phyloP scores from a whole-genome alignment of 805 yeast genomes.

The Candida multigemmis region DNA sequence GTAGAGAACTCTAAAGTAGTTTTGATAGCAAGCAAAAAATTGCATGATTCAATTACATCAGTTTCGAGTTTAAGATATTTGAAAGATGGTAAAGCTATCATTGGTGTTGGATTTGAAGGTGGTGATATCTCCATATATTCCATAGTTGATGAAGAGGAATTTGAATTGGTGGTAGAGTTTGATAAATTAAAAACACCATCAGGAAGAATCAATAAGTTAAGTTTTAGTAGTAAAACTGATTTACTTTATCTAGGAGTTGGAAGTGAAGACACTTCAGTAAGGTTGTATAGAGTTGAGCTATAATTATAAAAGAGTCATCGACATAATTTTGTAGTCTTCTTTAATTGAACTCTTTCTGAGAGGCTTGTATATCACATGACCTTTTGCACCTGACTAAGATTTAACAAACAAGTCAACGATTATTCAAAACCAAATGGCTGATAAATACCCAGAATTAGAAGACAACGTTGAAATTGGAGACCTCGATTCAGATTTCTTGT shows the following conservation, averaged over 20 bases:
- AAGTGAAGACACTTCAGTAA: constrained; percentile 56
- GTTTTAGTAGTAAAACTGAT: constrained; percentile 36
- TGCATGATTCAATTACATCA: constrained; percentile 57
- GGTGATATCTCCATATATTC: constrained; percentile 52
- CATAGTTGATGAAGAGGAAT: constrained; percentile 19
- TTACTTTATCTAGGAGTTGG: constrained; percentile 49
- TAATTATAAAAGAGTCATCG: constrained; percentile 1
- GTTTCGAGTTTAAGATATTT: constrained; percentile 37
- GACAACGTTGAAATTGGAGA: constrained; percentile 19
- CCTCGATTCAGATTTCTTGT: constrained; percentile 45
- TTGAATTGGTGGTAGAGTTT: constrained; percentile 19
- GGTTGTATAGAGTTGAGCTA: constrained; percentile 23
- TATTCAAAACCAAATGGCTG: constrained; percentile 41
- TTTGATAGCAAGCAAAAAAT: constrained; percentile 32
- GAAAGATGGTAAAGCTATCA: constrained; percentile 6
- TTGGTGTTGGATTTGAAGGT: constrained; percentile 65
- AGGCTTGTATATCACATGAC: background rate
- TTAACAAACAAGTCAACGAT: background rate
- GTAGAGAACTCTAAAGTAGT: constrained; percentile 26
- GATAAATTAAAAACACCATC: constrained; percentile 43
- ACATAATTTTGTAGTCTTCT: background rate
- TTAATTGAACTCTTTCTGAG: background rate
- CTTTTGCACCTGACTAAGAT: background rate
- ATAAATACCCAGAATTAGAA: constrained; percentile 63
- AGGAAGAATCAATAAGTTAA: constrained; percentile 50